These are phyloP conservation scores for Lathyrus tuberosus DNA, from an alignment of 306 rosid species.

Conservation along the genomic window DNA sequence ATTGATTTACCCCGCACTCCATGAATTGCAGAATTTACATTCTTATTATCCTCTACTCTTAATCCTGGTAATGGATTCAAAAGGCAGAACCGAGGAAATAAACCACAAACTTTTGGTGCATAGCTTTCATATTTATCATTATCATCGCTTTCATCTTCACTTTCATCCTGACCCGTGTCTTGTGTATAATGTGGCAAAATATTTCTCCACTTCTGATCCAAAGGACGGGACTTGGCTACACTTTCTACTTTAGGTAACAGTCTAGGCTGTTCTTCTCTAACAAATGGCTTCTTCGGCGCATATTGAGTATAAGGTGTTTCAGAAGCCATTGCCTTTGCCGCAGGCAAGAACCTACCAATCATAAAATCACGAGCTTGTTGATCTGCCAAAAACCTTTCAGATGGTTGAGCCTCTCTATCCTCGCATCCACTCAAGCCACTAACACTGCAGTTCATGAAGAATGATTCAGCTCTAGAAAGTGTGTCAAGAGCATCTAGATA, in stretches of 20 bases:
- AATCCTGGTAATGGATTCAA: constrained; percentile 67
- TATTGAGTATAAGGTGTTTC: constrained; percentile 59
- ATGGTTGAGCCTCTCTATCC: constrained; percentile 53
- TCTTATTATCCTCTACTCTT: constrained; percentile 50
- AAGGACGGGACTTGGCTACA: constrained; percentile 42
- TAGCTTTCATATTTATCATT: constrained; percentile 46
- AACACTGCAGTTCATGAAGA: constrained; percentile 75
- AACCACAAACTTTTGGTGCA: constrained; percentile 59
- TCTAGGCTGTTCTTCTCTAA: constrained; percentile 52
- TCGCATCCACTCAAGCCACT: constrained; percentile 83
- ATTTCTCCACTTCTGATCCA: constrained; percentile 46
- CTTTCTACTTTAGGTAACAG: constrained; percentile 43
- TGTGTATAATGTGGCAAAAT: constrained; percentile 51
- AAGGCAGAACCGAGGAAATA: constrained; percentile 69
- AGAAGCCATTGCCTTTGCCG: constrained; percentile 94
- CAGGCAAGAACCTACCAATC: constrained; percentile 86
- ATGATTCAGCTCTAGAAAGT: constrained; percentile 78
- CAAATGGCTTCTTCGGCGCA: constrained; percentile 56
- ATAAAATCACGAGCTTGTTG: constrained; percentile 82
- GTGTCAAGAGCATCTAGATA: constrained; percentile 74
- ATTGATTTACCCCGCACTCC: constrained; percentile 50
- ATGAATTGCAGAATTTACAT: constrained; percentile 47
- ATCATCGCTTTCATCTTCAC: constrained; percentile 64
- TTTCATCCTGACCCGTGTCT: constrained; percentile 48
- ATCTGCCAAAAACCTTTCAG: constrained; percentile 58